Base-by-base conservation (phyloP, 2,329 filamentous ascomycete species). In the Colletotrichum neosansevieriae region DNA sequence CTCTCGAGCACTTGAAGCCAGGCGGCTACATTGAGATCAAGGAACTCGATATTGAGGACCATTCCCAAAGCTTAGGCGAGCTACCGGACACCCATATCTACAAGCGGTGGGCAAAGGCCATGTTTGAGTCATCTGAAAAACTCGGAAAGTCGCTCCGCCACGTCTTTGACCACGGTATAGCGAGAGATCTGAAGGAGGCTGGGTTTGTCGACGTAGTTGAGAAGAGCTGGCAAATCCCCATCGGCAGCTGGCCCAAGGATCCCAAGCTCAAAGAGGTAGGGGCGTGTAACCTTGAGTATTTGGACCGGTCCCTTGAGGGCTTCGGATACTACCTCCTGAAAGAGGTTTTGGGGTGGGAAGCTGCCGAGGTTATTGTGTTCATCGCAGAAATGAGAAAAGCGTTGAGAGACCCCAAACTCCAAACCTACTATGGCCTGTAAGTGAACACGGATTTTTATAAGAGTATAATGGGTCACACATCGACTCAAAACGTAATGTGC, bases 1-100 rank as follows among this genome's bases (percentile, higher is more conserved):
- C 83, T 2, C 86, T 79, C 70, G 77, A 78, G 61, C 83, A 88
- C 67, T 76, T 88, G n/a, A 85, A 84, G 70, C 76, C 76, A 0
- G 76, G 76, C 2, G 77, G 76, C 15, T 79, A 74, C 71, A 67
- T 79, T 9, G 75, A 79, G 64, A 69, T 76, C 49, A 61, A 75
- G 2, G 76, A 76, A 47, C 73, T 73, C 42, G 76, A 76, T 13
- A 69, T 73, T 3, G 63, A 65, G 15, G 44, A 70, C 6, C 68
- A 69, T 11, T 69, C 60, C 6, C 62, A 63, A 21, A 57, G 36
- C 34, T 15, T 19, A 2, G 51, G 44, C 19, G 54, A 58, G 0
- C 21, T 61, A 2, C 24, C 24, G 3, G 58, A 62, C 1, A 32
- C 49, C 5, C 63, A 58, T 24, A 45, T 58, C 15, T 45, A 32